A percentile compares a stretch with the other conserved stretches of the same genome.
phyloP scores from a whole-genome alignment of 1,284 basidiomycete species.

The Fomitopsis pinicola region DNA sequence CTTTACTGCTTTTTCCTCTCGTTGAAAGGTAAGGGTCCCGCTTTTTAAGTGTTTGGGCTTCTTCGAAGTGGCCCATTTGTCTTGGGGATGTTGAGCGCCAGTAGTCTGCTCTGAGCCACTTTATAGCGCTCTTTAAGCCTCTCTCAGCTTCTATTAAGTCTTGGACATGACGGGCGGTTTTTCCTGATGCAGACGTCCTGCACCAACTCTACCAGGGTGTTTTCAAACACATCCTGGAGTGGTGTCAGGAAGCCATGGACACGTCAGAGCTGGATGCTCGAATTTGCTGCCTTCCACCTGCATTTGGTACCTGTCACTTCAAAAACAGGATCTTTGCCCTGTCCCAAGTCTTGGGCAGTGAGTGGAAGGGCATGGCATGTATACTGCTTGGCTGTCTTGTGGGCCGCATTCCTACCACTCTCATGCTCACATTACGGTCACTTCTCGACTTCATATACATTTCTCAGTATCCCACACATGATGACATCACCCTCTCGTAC shows the following conservation, averaged over 20 bases:
- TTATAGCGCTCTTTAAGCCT: no score
- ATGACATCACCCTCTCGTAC: conserved; percentile 13
- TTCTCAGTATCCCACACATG: conserved; percentile 22
- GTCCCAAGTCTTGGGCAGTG: conserved; percentile 15
- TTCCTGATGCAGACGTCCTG: conserved; percentile 29
- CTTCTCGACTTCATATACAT: conserved; percentile 27
- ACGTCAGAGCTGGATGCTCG: conserved; percentile 18
- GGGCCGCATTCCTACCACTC: conserved; percentile 1
- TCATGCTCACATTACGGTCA: conserved; percentile 10
- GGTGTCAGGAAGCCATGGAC: conserved; percentile 15
- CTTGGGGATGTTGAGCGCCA: no score
- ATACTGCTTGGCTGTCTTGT: conserved; percentile 17
- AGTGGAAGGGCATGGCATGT: conserved; percentile 18
- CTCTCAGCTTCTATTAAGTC: no score
- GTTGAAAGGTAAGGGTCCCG: no score
- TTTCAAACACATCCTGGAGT: conserved; percentile 27
- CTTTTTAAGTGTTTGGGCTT: no score
- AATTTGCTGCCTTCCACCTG: conserved; percentile 10
- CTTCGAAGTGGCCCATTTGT: no score
- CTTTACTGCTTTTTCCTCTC: no score
- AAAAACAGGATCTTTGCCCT: conserved; percentile 20
- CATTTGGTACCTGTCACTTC: conserved; percentile 17
- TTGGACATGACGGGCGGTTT: no score
- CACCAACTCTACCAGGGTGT: conserved; percentile 37
- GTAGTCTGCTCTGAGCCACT: no score